phyloP scores from a whole-genome alignment of 2,329 filamentous ascomycete species.

The Westerdykella aurantiaca region DNA sequence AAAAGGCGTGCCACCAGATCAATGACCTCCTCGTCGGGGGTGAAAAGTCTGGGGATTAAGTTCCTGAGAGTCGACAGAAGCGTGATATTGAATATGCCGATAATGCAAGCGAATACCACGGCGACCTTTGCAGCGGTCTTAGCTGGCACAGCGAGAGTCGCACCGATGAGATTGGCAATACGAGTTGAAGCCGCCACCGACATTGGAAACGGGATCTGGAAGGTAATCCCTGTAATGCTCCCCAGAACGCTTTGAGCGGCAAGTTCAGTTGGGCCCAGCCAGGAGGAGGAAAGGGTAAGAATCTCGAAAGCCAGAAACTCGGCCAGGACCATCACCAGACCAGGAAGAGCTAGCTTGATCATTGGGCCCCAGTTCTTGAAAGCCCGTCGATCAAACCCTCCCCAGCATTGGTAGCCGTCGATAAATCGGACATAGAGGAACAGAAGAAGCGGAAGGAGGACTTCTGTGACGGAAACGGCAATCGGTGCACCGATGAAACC shows the following conservation, averaged over 20 bases:
- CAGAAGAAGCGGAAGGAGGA: conserved; percentile 65
- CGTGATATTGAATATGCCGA: conserved; percentile 75
- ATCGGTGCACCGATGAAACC: conserved; percentile 73
- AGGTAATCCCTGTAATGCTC: conserved; percentile 72
- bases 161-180: conserved; percentile 87
- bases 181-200: conserved; percentile 84
- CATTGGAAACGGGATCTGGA: conserved; percentile 87
- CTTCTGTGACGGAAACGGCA: conserved; percentile 70
- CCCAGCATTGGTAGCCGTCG: conserved; percentile 72
- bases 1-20: conserved; percentile 62
- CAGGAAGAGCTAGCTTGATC: conserved; percentile 81
- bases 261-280: conserved; percentile 70
- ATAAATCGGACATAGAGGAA: conserved; percentile 69
- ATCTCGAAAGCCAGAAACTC: conserved; percentile 93
- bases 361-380: conserved; percentile 74
- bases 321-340: conserved; percentile 88
- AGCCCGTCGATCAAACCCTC: conserved; percentile 65
- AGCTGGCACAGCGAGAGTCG: conserved; percentile 72
- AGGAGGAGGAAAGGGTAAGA: conserved; percentile 73
- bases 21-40: conserved; percentile 60
- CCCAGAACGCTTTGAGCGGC: conserved; percentile 84
- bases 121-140: conserved; percentile 75
- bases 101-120: conserved; percentile 58
- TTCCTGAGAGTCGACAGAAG: conserved; percentile 64
- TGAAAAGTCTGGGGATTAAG: conserved; percentile 70